Evolutionary conservation across 1,139 yeast species (phyloP).

Genomic region (Debaryomyces coudertii): DNA sequence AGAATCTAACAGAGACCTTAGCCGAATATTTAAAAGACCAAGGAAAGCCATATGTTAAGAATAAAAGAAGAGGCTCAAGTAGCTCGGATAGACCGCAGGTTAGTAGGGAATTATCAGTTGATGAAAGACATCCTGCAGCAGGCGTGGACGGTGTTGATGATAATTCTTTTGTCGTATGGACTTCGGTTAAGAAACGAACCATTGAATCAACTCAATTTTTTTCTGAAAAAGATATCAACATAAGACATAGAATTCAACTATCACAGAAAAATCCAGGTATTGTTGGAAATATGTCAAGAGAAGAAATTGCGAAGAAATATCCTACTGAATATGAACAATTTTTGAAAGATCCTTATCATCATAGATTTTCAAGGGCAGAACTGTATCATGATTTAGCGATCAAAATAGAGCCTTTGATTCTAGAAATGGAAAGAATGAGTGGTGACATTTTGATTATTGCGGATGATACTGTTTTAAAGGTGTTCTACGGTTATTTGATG

Average conservation of each 20-base stretch:
- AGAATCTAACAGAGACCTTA: slow-evolving; percentile 41
- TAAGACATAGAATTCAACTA: slow-evolving; percentile 77
- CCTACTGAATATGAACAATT: slow-evolving; percentile 75
- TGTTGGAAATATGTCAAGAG: slow-evolving; percentile 66
- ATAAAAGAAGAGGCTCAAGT: slow-evolving; percentile 5
- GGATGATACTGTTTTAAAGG: slow-evolving; percentile 87
- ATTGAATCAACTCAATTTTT: slow-evolving; percentile 76
- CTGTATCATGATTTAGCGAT: slow-evolving; percentile 95
- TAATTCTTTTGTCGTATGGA: slow-evolving; percentile 78
- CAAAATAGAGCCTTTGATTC: slow-evolving; percentile 86
- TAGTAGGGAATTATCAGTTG: slow-evolving; percentile 25
- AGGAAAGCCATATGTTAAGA: slow-evolving; percentile 30
- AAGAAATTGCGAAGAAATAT: slow-evolving; percentile 58
- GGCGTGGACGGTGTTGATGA: slow-evolving; percentile 54
- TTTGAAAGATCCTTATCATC: slow-evolving; percentile 83
- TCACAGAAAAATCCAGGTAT: slow-evolving; percentile 93
- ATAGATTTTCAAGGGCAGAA: slow-evolving; percentile 89
- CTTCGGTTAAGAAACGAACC: slow-evolving; percentile 86
- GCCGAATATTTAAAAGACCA: slow-evolving; percentile 37
- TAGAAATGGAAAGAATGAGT: slow-evolving; percentile 90
- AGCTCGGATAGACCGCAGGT: slow-evolving; percentile 12
- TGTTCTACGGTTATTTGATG: slow-evolving; percentile 92
- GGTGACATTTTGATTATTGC: slow-evolving; percentile 90
- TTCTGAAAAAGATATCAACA: slow-evolving; percentile 58
- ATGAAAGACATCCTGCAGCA: slow-evolving; percentile 47